These are phyloP conservation scores for Pleurotus tuber-regium DNA, from an alignment of 768 basidiomycete species.

Conservation along the genomic window DNA sequence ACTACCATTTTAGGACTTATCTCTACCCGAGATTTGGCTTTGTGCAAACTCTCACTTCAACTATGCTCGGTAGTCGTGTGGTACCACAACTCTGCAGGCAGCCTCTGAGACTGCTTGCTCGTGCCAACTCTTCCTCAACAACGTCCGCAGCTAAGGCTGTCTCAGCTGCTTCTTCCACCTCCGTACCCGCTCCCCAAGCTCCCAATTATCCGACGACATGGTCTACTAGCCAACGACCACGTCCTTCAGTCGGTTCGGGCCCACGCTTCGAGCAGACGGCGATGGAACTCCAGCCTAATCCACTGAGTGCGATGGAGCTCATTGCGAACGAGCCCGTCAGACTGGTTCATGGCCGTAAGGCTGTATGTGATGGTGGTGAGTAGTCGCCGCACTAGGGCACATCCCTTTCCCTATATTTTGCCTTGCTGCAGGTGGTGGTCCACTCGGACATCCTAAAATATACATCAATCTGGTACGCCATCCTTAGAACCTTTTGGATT, in stretches of 20 bases:
- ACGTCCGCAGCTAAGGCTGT: slow-evolving; percentile 12
- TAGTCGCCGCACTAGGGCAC: too few species aligned
- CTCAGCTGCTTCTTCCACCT: slow-evolving; percentile 11
- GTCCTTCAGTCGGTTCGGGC: slow-evolving; percentile 54
- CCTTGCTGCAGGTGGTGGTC: slow-evolving; percentile 89
- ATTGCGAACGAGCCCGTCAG: slow-evolving; percentile 84
- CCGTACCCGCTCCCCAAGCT: slow-evolving; percentile 57
- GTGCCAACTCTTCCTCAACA: slow-evolving; percentile 10
- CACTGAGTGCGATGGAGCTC: slow-evolving; percentile 89
- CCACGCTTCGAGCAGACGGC: slow-evolving; percentile 93
- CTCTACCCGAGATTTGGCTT: too few species aligned
- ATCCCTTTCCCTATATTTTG: too few species aligned
- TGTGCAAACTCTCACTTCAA: background rate
- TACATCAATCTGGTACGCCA: slow-evolving; percentile 87
- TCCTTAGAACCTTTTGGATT: slow-evolving; percentile 5
- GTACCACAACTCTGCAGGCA: slow-evolving; percentile 8
- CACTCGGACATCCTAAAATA: slow-evolving; percentile 95
- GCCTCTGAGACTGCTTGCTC: background rate
- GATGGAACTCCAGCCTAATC: slow-evolving; percentile 85
- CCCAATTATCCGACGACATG: slow-evolving; percentile 83
- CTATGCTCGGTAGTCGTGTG: slow-evolving; percentile 2
- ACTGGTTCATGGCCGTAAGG: slow-evolving; percentile 78
- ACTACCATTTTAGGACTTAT: too few species aligned
- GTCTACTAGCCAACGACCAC: slow-evolving; percentile 79
- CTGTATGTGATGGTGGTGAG: slow-evolving; percentile 94